These are phyloP conservation scores for Arthrinium puccinioides DNA, from an alignment of 2,329 filamentous ascomycete genomes.

Conservation along the genomic window DNA sequence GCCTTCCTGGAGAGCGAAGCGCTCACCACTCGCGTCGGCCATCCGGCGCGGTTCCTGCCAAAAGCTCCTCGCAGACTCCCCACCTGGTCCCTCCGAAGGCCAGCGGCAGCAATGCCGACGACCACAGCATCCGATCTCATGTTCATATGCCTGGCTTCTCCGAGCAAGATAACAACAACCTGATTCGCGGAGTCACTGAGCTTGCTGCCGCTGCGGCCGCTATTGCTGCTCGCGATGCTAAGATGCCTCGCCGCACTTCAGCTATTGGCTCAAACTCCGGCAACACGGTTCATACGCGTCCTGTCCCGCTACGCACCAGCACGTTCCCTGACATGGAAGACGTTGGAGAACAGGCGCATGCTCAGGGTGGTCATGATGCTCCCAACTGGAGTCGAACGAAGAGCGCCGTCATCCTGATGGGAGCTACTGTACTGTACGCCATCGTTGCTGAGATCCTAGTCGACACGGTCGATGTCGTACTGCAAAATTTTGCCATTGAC, in stretches of 20 bases:
- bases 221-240: conserved; percentile 73
- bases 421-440: conserved; percentile 88
- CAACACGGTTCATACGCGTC: conserved; percentile 17
- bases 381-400: conserved; percentile 95
- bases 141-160: conserved; percentile 63
- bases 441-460: conserved; percentile 95
- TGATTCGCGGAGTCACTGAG: conserved; percentile 85
- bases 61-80: conserved; percentile 45
- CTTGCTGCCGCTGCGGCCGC: conserved; percentile 88
- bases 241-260: conserved; percentile 31
- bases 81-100: conserved; percentile 71
- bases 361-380: conserved; percentile 82
- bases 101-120: conserved; percentile 33
- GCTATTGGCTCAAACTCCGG: conserved; percentile 17
- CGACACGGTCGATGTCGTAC: conserved; percentile 92
- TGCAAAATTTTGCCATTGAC: conserved; percentile 84
- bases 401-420: conserved; percentile 81
- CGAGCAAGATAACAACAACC: conserved; percentile 70
- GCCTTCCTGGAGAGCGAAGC: conserved; percentile 49
- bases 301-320: conserved; percentile 25
- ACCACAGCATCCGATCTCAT: conserved; percentile 30
- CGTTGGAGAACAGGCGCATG: conserved; percentile 30
- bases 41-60: conserved; percentile 23
- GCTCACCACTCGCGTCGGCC: conserved; percentile 18
- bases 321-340: conserved; percentile 41